These are phyloP conservation scores for Ligustrum vulgare DNA, from an alignment of 257 asterid species.

Conservation along the genomic window DNA sequence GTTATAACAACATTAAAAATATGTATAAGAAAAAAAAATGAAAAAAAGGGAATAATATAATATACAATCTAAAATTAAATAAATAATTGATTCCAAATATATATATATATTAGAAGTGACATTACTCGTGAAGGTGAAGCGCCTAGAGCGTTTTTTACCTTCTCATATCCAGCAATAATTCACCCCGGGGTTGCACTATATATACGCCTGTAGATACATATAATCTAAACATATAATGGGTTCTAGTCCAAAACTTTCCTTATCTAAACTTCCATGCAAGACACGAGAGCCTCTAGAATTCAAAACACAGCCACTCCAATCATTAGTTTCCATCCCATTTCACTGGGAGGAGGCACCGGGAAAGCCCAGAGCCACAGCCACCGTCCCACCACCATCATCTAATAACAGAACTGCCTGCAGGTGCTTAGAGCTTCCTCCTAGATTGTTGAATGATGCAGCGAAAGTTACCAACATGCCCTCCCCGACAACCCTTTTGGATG, in stretches of 20 bases:
- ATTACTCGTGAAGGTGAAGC: constrained; percentile 18
- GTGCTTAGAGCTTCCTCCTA: constrained; percentile 67
- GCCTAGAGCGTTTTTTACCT: constrained; percentile 19
- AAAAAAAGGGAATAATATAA: too few relatives aligned
- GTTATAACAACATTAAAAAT: too few relatives aligned
- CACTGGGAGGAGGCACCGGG: constrained; percentile 92
- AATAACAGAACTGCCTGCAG: constrained; percentile 34
- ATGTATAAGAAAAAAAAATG: too few relatives aligned
- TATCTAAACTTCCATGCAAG: constrained; percentile 59
- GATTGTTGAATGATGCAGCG: constrained; percentile 34
- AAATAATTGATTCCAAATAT: too few relatives aligned
- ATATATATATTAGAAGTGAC: background rate
- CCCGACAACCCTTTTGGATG: constrained; percentile 57
- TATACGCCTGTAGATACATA: background rate
- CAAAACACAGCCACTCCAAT: constrained; percentile 57
- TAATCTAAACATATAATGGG: constrained; percentile 16
- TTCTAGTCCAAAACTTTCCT: constrained; percentile 56
- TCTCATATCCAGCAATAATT: background rate
- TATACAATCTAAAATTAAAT: too few relatives aligned
- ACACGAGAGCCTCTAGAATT: constrained; percentile 31
- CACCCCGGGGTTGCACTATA: background rate
- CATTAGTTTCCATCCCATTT: constrained; percentile 61
- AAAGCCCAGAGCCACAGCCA: constrained; percentile 44
- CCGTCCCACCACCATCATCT: background rate
- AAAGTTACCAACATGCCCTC: constrained; percentile 44